Evolutionary conservation across 2,329 filamentous ascomycete genomes (phyloP), one percentile per base, ranked within the genome.

Genomic region (Camillea tinctor): DNA sequence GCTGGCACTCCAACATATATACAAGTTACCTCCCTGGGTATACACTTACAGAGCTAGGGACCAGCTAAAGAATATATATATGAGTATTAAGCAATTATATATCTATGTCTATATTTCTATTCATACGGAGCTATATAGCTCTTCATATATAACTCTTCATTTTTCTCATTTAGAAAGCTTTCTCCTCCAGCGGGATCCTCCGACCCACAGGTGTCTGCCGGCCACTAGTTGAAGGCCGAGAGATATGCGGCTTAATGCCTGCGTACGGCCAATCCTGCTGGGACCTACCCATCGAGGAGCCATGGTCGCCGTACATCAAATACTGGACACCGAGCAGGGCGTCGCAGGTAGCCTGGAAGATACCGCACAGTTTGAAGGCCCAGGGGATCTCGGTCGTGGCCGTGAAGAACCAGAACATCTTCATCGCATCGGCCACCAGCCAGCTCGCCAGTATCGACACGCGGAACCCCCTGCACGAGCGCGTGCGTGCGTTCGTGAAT

Each of bases 361-460:
- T 81, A 65, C 90, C 92, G 71, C 91, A 94, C 20, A 92, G 76
- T 79, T 94, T 94, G 76, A 95, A 96, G 1, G 89, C 86, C 82
- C 84, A 83, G 0, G 91, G 91, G 30, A 95, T 91, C 69, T 83
- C 80, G 3, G 85, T 85, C 1, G 82, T 84, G 1, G 88, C 84
- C 1, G 88, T 90, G 62, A 93, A 89, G 78, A 94, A 95, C 87
- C 87, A 89, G 70, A 92, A 90, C 83, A 94, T 90, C 81, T 96
- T 96, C 88, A 95, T 92, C 8, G 84, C 81, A 74, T 96, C 91
- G 62, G 91, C 91, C 2, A 89, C 77, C 56, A 96, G 79, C 91
- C 91, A 96, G 73, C 88, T 92, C 24, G 81, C 84, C 60, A 95
- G 78, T 4, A 96, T 88, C 6, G 88, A 92, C 11, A 92, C 71